Evolutionary conservation across 2,329 filamentous ascomycete genomes (phyloP).

Genomic region (Verticillium zaregamsianum): DNA sequence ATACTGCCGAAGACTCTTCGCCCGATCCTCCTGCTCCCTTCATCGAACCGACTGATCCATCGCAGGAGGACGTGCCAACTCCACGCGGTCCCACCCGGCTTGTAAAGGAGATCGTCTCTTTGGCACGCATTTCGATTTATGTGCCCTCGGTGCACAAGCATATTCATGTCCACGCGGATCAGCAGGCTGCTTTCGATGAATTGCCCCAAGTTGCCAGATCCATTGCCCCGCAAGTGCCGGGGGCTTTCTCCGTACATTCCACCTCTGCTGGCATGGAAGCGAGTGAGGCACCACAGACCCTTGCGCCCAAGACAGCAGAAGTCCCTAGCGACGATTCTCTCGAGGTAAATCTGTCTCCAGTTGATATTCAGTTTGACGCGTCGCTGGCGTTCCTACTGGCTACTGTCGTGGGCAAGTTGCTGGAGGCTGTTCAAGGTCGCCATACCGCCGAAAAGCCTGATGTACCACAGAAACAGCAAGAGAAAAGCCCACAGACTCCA

Average conservation of each 20-base stretch:
- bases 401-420: conserved; percentile 45
- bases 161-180: conserved; percentile 27
- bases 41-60: conserved; percentile 7
- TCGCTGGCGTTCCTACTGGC: conserved; percentile 52
- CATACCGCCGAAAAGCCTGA: conserved; percentile 9
- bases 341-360: conserved; percentile 48
- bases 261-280: conserved; percentile 7
- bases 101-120: conserved; percentile 49
- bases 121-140: conserved; percentile 49
- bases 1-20: background rate
- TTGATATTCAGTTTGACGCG: conserved; percentile 50
- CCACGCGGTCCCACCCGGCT: conserved; percentile 50
- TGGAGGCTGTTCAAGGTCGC: conserved; percentile 35
- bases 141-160: conserved; percentile 46
- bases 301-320: conserved; percentile 6
- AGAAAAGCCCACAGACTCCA: conserved; percentile 17
- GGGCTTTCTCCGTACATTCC: conserved; percentile 53
- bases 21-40: conserved; percentile 3
- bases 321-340: conserved; percentile 27
- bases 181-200: conserved; percentile 24
- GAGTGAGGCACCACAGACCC: conserved; percentile 2
- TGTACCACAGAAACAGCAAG: conserved; percentile 1
- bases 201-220: conserved; percentile 27
- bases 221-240: conserved; percentile 50
- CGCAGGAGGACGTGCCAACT: conserved; percentile 39